Evolutionary conservation across 352 stramenopile genomes (phyloP), one percentile per base, ranked within the genome.

Genomic region (Pythium vanterpoolii): DNA sequence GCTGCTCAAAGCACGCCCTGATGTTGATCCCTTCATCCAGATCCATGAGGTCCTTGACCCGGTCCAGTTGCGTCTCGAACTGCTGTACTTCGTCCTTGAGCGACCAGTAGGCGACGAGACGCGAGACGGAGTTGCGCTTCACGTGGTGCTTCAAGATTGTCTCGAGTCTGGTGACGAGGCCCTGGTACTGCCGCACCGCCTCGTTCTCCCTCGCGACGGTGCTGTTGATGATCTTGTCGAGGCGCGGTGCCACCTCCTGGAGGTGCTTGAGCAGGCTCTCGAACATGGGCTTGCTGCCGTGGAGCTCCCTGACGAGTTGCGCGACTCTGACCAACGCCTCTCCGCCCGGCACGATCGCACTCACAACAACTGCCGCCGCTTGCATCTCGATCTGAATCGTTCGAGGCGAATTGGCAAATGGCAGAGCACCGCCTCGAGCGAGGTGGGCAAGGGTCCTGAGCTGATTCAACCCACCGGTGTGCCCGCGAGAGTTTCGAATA

Each of bases 301-400:
- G 46, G 36, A 63, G 56, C 26, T 63, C 56, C n/a, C 5, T 50
- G 16, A 55, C 56, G 6, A 63, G 46, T 30, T 56, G 11, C 36
- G 14, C 36, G 27, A 60, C 18, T 49, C 30, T 27, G 43, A 49
- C 19, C 49, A 56, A 27, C 18, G 31, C 23, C 0, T 56, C 49
- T 44, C 49, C 49, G 49, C 28, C 28, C 5, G 49, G 49, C 28
- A 56, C 49, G 19, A 56, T 24, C 34, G 33, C 49, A 45, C 49
- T 28, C 31, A 45, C 49, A 45, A 45, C 30, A 45, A 45, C 23
- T 45, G 18, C 23, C 9, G 19, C 49, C n/a, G 49, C 49, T 45
- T 56, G 49, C 49, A 56, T 56, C 19, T 46, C 19, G n/a, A n/a
- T 45, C 31, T 45, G 28, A 24, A 27, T 56, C 30, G 18, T 56